Evolutionary conservation across 2,329 filamentous ascomycete genomes (phyloP).

Genomic region (Penicillium sp.): DNA sequence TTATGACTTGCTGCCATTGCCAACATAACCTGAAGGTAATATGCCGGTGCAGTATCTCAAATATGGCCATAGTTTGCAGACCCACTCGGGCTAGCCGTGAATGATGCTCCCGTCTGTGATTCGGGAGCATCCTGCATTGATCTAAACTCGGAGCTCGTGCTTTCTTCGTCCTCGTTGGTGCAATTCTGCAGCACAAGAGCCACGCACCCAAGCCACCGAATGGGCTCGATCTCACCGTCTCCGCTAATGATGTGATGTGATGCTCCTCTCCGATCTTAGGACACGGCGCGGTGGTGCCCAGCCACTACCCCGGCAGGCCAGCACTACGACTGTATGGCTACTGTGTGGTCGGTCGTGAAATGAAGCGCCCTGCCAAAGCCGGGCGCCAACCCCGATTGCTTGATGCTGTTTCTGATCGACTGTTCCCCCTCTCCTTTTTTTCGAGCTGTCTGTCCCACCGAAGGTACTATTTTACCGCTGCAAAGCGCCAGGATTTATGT

Average conservation of each 20-base stretch:
- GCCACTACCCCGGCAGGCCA: constrained; percentile 1
- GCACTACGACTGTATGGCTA: background rate
- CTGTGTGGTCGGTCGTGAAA: constrained; percentile 24
- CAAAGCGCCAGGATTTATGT: constrained; percentile 18
- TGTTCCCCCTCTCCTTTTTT: constrained; percentile 7
- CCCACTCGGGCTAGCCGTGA: background rate
- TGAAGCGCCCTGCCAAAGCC: constrained; percentile 29
- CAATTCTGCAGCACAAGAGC: constrained; percentile 17
- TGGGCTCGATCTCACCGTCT: constrained; percentile 29
- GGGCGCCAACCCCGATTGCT: constrained; percentile 32
- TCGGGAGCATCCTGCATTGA: constrained; percentile 25
- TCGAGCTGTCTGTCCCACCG: constrained; percentile 25
- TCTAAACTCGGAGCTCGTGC: constrained; percentile 19
- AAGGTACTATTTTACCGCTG: constrained; percentile 15
- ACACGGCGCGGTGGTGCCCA: constrained; percentile 11
- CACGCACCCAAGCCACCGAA: constrained; percentile 25
- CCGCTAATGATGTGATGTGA: constrained; percentile 31
- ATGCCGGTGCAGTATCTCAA: background rate
- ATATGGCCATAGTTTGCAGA: background rate
- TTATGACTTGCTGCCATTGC: background rate
- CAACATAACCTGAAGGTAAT: background rate
- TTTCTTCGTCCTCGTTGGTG: constrained; percentile 34
- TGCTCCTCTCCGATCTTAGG: constrained; percentile 18
- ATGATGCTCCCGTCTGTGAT: constrained; percentile 19
- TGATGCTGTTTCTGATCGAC: constrained; percentile 33